Evolutionary conservation across 2,329 filamentous ascomycete genomes (phyloP), one percentile per base, ranked within the genome.

Genomic region (Tolypocladium guangdongense): DNA sequence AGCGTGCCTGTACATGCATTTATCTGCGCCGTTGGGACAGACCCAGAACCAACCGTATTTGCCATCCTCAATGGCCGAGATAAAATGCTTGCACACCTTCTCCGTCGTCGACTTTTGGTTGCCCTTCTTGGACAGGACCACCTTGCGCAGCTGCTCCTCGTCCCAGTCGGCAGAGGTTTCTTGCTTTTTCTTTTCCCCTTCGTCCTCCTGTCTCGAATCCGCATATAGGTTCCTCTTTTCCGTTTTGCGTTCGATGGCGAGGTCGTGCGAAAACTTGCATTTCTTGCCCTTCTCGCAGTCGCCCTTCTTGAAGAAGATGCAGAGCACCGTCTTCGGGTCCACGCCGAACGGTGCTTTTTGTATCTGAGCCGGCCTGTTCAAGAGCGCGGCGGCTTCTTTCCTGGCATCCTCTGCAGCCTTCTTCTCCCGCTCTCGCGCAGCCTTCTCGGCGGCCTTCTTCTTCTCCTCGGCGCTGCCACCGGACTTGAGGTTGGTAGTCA

Each of bases 11-110:
- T 99, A 99, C 86, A 93, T 97, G 87, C 93, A 99, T 72, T 96
- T 89, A 68, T 99, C 87, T 58, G 88, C 92, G 59, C 90, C 91
- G 66, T 97, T 97, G 48, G 93, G 93, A 80, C 93, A 99, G 55
- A 84, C 79, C 93, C 93, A 99, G 74, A 99, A 97, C 93, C 93
- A 99, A 58, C 93, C 93, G 65, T 99, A 99, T 73, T 97, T 99
- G 64, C 90, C 88, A 67, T 99, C 93, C 73, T 99, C 93, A 58
- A 99, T 93, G 30, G 93, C 93, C 61, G 91, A 86, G 68, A 97
- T 93, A 69, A 99, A 99, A 77, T 76, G 96, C 73, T 97, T 99
- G 88, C 93, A 99, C 60, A 99, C 93, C 74, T 97, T 99, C 68
- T 99, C 93, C 48, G 93, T 99, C 6, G 88, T 88, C 24, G 91